These are phyloP conservation scores for Vigna unguiculata DNA, from an alignment of 306 rosid species.

Conservation along the genomic window DNA sequence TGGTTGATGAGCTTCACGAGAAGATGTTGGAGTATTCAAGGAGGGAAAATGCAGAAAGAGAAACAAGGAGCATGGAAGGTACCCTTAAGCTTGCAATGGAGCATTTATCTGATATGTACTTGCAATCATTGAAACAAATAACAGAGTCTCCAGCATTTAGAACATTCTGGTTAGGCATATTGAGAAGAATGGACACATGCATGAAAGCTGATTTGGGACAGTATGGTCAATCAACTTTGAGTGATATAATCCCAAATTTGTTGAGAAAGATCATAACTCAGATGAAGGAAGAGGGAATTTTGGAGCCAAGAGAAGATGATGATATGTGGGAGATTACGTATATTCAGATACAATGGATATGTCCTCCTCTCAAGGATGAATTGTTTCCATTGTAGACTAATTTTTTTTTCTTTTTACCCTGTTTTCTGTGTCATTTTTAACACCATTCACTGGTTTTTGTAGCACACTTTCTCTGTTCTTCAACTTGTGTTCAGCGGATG, in stretches of 20 bases:
- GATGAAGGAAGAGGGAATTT: slow-evolving; percentile 73
- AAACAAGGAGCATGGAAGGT: slow-evolving; percentile 92
- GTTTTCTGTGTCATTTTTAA: slow-evolving; percentile 21
- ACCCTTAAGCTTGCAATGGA: slow-evolving; percentile 84
- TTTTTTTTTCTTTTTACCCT: neutral
- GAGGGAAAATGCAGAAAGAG: slow-evolving; percentile 85
- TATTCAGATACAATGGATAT: slow-evolving; percentile 93
- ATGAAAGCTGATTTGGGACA: slow-evolving; percentile 88
- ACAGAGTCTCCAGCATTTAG: slow-evolving; percentile 63
- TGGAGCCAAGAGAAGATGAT: slow-evolving; percentile 67
- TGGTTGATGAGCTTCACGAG: slow-evolving; percentile 93
- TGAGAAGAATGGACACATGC: slow-evolving; percentile 94
- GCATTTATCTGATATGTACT: slow-evolving; percentile 70
- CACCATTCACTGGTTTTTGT: slow-evolving; percentile 13
- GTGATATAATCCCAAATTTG: slow-evolving; percentile 65
- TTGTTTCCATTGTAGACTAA: slow-evolving; percentile 62
- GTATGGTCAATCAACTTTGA: slow-evolving; percentile 67
- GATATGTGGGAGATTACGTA: slow-evolving; percentile 87
- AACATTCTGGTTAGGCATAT: slow-evolving; percentile 85
- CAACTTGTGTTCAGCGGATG: slow-evolving; percentile 8
- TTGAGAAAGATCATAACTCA: slow-evolving; percentile 69
- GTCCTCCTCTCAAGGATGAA: slow-evolving; percentile 82
- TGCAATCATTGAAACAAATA: slow-evolving; percentile 67
- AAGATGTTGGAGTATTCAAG: slow-evolving; percentile 93
- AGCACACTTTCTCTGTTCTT: neutral